These are phyloP conservation scores for Musa balbisiana DNA, from an alignment of 202 grass and related monocot species.

Conservation along the genomic window DNA sequence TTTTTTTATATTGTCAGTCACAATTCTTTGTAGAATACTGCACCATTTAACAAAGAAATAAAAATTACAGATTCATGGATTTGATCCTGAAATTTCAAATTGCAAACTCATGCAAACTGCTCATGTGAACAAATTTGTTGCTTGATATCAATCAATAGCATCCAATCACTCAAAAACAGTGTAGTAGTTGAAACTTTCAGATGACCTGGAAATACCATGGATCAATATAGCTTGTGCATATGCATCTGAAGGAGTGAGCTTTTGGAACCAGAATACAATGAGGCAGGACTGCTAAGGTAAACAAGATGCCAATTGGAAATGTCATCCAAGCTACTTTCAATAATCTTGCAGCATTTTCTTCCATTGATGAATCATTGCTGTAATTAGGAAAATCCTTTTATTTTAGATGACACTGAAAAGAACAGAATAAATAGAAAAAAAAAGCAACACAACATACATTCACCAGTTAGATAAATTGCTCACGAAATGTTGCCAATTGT, in stretches of 20 bases:
- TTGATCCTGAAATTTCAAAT: not conserved
- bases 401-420: not conserved
- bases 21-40: no score
- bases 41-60: not conserved
- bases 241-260: constrained; percentile 63
- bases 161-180: not conserved
- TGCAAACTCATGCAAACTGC: not conserved
- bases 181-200: not conserved
- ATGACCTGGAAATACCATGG: constrained; percentile 41
- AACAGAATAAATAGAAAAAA: constrained; percentile 23
- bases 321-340: constrained; percentile 90
- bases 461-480: not conserved
- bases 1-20: not conserved
- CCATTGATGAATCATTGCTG: constrained; percentile 56
- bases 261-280: constrained; percentile 70
- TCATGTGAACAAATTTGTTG: not conserved
- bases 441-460: not conserved
- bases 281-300: constrained; percentile 52
- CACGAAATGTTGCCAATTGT: not conserved
- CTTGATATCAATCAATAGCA: not conserved
- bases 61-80: not conserved
- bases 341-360: constrained; percentile 46
- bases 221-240: constrained; percentile 86
- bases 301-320: constrained; percentile 74
- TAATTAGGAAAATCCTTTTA: constrained; percentile 30